A percentile compares a stretch with the other conserved stretches of the same genome.
phyloP scores from a whole-genome alignment of 2,329 filamentous ascomycete species.

The Bertia moriformis region DNA sequence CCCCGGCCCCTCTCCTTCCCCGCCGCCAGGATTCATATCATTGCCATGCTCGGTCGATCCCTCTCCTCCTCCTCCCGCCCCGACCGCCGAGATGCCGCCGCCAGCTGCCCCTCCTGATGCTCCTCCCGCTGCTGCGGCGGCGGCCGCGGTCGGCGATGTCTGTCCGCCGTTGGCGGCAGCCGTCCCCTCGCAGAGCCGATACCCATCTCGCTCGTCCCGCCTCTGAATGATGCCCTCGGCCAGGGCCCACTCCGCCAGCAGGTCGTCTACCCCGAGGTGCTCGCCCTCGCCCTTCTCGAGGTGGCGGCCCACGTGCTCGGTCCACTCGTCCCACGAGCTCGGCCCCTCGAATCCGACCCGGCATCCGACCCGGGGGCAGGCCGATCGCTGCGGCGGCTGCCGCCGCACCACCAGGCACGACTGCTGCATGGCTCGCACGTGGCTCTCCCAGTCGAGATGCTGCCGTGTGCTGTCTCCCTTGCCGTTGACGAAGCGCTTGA shows the following conservation, averaged over 20 bases:
- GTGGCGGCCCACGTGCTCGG: constrained; percentile 82
- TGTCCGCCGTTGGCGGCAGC: too few species aligned
- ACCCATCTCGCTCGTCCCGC: constrained; percentile 37
- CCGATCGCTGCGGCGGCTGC: constrained; percentile 53
- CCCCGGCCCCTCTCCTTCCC: background rate
- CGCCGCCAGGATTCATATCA: background rate
- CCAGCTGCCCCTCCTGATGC: too few species aligned
- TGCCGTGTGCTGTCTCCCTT: constrained; percentile 45
- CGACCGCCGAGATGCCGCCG: background rate
- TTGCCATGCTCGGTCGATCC: background rate
- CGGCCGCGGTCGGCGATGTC: too few species aligned
- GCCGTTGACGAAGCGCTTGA: constrained; percentile 37
- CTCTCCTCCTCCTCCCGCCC: background rate
- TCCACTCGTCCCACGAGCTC: constrained; percentile 75
- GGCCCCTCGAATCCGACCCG: constrained; percentile 53
- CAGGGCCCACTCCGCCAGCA: constrained; percentile 46
- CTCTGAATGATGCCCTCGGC: constrained; percentile 48
- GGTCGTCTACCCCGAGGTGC: constrained; percentile 37
- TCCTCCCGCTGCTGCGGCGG: too few species aligned
- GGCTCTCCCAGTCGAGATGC: constrained; percentile 46
- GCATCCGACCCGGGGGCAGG: constrained; percentile 62
- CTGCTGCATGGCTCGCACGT: constrained; percentile 56
- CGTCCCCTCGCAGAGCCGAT: constrained; percentile 31
- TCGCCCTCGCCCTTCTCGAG: constrained; percentile 61
- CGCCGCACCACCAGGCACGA: constrained; percentile 62